phyloP scores from a whole-genome alignment of 1,284 basidiomycete species.

The Microbotryum saponariae region DNA sequence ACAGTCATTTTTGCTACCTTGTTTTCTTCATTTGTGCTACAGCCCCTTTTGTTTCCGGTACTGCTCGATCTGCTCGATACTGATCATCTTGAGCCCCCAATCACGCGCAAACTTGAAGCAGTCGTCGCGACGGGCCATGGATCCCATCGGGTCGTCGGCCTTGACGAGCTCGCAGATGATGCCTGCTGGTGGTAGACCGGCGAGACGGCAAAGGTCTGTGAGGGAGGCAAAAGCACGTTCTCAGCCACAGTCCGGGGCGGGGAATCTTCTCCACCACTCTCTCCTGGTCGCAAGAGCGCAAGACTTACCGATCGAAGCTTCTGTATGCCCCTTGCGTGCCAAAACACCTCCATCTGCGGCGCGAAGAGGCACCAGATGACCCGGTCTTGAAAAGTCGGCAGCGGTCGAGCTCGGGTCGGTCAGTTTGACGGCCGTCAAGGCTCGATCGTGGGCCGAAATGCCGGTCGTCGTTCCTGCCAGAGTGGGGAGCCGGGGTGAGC shows the following conservation, averaged over 20 bases:
- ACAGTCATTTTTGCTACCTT: background rate
- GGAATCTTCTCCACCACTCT: too few relatives aligned
- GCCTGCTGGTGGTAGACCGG: conserved; percentile 68
- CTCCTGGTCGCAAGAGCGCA: background rate
- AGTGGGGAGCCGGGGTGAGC: background rate
- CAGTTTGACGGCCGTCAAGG: conserved; percentile 74
- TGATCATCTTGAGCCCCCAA: conserved; percentile 89
- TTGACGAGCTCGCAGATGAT: conserved; percentile 94
- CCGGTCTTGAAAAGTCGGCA: conserved; percentile 82
- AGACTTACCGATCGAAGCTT: conserved; percentile 62
- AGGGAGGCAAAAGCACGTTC: background rate
- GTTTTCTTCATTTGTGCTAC: background rate
- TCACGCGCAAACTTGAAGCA: conserved; percentile 84
- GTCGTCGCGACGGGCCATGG: conserved; percentile 94
- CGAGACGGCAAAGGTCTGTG: conserved; percentile 71
- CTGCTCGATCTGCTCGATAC: conserved; percentile 60
- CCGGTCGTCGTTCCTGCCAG: conserved; percentile 80
- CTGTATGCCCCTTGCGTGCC: conserved; percentile 84
- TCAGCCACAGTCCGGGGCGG: too few relatives aligned
- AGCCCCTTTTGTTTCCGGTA: conserved; percentile 35
- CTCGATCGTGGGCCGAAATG: conserved; percentile 92
- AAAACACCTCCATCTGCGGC: conserved; percentile 79
- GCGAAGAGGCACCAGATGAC: conserved; percentile 88
- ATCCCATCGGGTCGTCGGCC: conserved; percentile 71
- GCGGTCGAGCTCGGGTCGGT: conserved; percentile 52